Evolutionary conservation across 2,329 filamentous ascomycete species (phyloP), one percentile per base, ranked within the genome.

Genomic region (Incumbomyces delicatus): DNA sequence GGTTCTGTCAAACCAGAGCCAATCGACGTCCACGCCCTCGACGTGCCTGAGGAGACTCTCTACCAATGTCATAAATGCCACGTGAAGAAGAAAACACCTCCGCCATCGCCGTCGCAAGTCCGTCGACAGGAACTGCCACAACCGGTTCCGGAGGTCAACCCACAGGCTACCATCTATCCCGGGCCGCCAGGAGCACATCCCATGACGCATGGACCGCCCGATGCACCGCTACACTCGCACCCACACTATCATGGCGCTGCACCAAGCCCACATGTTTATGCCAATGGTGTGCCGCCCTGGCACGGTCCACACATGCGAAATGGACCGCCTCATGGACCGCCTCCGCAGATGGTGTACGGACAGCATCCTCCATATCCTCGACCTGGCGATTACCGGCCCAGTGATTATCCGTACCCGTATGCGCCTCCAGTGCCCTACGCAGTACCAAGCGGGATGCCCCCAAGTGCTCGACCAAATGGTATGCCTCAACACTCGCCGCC

Each of bases 51-150:
- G 7, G 42, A 49, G 16, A 17, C 75, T 27, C 75, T 73, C 51
- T 83, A 78, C 53, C 82, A 87, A 63, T 89, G 85, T 57, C 85
- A 89, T 65, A 85, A 86, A 62, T 89, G 85, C 52, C 72, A 76
- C 69, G 53, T 73, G 66, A 27, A 74, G 74, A 48, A 71, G 49
- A 39, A 51, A 42, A 50, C 52, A 56, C 53, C 60, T 3, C 54
- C 54, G 22, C 46, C 57, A 3, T 53, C 53, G 11, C 56, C 55
- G n/a, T 57, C 52, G 32, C 56, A 56, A 39, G 47, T 56, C 38
- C 52, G 50, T 45, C 50, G 45, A 39, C 46, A 43, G 18, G 52
- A 61, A 10, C 57, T 58, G 42, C 57, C 60, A 22, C 58, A 58
- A 30, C 57, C 63, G 1, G 65, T 66, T 47, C 58, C 59, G 32